Conservation (phyloP, 208 protist genomes). For the Crithidia bombi region DNA sequence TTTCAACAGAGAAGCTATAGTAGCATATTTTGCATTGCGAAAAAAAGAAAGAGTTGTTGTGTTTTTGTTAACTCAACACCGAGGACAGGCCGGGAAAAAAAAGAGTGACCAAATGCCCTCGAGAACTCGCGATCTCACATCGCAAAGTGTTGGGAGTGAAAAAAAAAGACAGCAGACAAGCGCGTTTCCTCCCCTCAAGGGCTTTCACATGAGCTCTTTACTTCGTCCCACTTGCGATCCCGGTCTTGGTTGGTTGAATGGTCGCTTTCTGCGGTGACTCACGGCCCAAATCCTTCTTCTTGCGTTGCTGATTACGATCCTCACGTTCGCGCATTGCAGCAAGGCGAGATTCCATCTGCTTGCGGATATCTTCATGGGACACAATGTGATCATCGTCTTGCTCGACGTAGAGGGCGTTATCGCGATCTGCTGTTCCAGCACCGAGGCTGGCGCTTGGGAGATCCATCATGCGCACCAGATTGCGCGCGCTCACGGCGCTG, state of each 20-base stretch:
- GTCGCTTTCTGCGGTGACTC: slow-evolving; percentile 14
- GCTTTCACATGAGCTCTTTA: background rate
- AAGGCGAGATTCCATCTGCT: slow-evolving; percentile 84
- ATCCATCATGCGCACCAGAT: slow-evolving; percentile 64
- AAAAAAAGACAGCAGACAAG: background rate
- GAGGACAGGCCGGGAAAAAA: background rate
- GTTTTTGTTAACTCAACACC: background rate
- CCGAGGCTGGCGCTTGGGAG: slow-evolving; percentile 82
- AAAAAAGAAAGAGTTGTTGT: background rate
- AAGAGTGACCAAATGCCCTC: background rate
- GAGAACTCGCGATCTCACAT: too few species aligned
- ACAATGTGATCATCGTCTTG: slow-evolving; percentile 79
- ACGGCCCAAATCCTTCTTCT: slow-evolving; percentile 46
- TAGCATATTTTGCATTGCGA: background rate
- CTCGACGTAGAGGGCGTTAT: slow-evolving; percentile 41
- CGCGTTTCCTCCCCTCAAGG: background rate
- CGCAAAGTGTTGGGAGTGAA: background rate
- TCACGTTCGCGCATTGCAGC: slow-evolving; percentile 77
- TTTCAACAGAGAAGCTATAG: background rate
- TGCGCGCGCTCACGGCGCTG: slow-evolving; percentile 62
- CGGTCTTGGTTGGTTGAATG: slow-evolving; percentile 18
- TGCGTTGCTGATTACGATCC: slow-evolving; percentile 69
- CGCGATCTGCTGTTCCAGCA: slow-evolving; percentile 25
- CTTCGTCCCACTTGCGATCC: background rate
- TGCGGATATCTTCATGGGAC: slow-evolving; percentile 83